phyloP scores from a whole-genome alignment of 371 early-diverging fungal genomes.

The Circinella minor region DNA sequence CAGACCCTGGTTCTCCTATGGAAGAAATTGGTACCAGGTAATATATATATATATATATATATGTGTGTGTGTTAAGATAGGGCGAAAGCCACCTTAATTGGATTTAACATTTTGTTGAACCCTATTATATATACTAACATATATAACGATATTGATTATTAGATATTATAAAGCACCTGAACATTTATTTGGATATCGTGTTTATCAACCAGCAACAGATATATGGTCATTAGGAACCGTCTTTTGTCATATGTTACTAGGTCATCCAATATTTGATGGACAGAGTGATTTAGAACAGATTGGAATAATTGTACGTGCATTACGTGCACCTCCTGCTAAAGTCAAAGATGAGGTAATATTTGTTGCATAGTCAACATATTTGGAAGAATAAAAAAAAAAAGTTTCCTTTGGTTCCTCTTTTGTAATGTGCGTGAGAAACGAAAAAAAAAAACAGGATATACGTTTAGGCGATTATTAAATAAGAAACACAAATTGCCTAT shows the following conservation, averaged over 20 bases:
- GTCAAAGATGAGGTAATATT: constrained; percentile 27
- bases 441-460: background rate
- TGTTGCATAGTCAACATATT: no score
- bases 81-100: no score
- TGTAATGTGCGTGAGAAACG: no score
- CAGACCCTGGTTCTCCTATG: background rate
- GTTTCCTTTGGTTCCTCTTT: background rate
- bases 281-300: constrained; percentile 52
- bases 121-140: no score
- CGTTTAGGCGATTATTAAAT: background rate
- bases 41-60: background rate
- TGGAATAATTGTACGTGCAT: constrained; percentile 35
- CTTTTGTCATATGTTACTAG: constrained; percentile 34
- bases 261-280: constrained; percentile 40
- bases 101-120: no score
- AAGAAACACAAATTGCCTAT: no score
- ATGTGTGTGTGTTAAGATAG: background rate
- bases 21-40: constrained; percentile 53
- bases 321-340: constrained; percentile 36
- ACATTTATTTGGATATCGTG: constrained; percentile 42
- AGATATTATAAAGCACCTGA: constrained; percentile 57
- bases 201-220: constrained; percentile 44
- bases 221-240: constrained; percentile 52
- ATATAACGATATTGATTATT: background rate
- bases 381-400: background rate